Percentiles rank a stretch among this genome's conserved stretches.
phyloP scores from a whole-genome alignment of 768 basidiomycete species.

The Neoboletus brunneissimus region DNA sequence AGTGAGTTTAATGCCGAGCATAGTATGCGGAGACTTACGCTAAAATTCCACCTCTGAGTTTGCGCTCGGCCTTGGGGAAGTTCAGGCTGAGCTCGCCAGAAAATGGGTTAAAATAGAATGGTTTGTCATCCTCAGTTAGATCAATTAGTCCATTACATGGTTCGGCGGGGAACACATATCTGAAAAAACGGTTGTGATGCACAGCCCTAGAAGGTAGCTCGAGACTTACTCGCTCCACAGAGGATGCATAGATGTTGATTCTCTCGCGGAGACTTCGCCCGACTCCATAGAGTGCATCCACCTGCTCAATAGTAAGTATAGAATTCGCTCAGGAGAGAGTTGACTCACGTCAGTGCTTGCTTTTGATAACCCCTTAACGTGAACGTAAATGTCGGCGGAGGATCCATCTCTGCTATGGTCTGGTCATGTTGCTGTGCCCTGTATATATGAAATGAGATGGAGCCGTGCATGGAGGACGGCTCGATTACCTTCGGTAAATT shows the following conservation, averaged over 20 bases:
- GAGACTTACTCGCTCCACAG: constrained; percentile 83
- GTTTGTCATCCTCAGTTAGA: constrained; percentile 72
- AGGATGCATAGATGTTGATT: constrained; percentile 80
- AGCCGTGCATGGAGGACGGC: background rate
- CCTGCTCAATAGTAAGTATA: constrained; percentile 35
- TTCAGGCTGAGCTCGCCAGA: constrained; percentile 85
- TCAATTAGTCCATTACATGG: constrained; percentile 64
- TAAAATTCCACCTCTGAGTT: constrained; percentile 82
- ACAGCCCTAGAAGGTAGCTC: background rate
- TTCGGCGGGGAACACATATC: constrained; percentile 71
- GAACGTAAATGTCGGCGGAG: constrained; percentile 70
- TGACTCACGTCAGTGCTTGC: constrained; percentile 74
- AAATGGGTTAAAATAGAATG: constrained; percentile 89
- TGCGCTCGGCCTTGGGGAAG: constrained; percentile 78
- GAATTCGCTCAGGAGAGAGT: background rate
- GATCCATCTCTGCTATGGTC: constrained; percentile 77
- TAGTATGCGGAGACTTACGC: constrained; percentile 53
- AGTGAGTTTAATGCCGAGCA: constrained; percentile 5
- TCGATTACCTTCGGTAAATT: constrained; percentile 77
- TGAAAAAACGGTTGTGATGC: constrained; percentile 28
- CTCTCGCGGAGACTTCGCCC: constrained; percentile 65
- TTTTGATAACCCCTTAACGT: constrained; percentile 87
- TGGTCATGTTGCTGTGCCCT: constrained; percentile 86
- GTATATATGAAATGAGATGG: constrained; percentile 7
- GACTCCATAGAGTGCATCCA: constrained; percentile 93